These are phyloP conservation scores for Neurospora sp. DNA, from an alignment of 495 filamentous ascomycete genomes.

Conservation along the genomic window DNA sequence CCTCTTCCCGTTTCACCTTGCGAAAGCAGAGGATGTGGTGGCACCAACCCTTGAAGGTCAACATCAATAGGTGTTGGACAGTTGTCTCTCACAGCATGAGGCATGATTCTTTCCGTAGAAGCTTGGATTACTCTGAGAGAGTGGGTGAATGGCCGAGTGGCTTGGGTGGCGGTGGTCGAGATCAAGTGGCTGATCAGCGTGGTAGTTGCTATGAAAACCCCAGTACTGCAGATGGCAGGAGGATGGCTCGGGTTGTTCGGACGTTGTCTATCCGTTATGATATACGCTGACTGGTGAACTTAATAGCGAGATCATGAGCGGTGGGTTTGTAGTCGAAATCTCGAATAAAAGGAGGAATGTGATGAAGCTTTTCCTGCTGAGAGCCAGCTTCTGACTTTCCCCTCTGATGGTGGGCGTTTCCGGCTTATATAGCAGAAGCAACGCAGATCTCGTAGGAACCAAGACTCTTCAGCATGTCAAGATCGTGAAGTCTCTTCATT, in stretches of 20 bases:
- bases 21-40: slow-evolving; percentile 1
- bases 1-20: neutral
- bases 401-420: neutral
- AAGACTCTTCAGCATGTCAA: neutral
- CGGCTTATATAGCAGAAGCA: neutral
- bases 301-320: neutral
- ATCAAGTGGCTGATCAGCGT: neutral
- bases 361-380: neutral
- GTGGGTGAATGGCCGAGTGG: neutral
- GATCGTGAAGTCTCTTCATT: neutral
- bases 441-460: neutral
- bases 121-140: neutral
- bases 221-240: neutral
- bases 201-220: neutral
- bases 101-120: slow-evolving; percentile 4
- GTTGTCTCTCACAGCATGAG: slow-evolving; percentile 9
- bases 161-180: neutral
- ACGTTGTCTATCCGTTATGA: neutral
- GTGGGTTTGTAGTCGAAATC: neutral
- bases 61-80: neutral
- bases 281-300: neutral
- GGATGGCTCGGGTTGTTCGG: neutral
- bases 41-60: slow-evolving; percentile 7
- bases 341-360: neutral
- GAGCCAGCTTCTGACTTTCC: neutral